Base-by-base conservation (phyloP, 345 rosid genomes). In the Draba incana region DNA sequence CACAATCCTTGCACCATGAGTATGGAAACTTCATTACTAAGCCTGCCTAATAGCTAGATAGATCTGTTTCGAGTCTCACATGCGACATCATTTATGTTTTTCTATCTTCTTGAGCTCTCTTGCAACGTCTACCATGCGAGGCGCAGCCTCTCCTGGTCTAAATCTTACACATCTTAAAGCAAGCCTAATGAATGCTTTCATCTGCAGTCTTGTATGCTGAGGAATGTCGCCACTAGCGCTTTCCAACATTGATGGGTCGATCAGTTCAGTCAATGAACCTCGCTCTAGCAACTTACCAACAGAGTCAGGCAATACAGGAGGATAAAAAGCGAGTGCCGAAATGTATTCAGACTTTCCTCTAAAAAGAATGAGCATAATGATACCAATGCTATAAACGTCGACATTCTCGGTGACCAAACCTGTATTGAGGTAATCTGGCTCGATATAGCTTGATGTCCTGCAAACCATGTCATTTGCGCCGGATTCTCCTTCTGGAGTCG, bases 401-500 rank as follows among this genome's bases (percentile, higher is more conserved):
- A 69, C 67, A 60, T 60, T 69, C 67, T 69, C 74, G 0, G 74
- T 69, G 15, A 69, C 74, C 11, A 69, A 41, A 41, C 74, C 67
- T 28, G 74, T 69, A 4, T 10, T 52, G 0, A 44, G 3, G 35
- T 70, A 70, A 0, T 62, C 28, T 1, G 62, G 75, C 37, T 70
- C 75, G 1, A 44, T 24, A 43, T 70, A 70, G 55, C 75, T 43
- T 23, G 75, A 43, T 51, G 68, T 61, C 61, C 30, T 33, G 68
- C 62, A 61, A 43, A 52, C 68, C 61, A 14, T 61, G 39, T 61
- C 62, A 7, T 10, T 33, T 23, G 61, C 62, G 1, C 75, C 66
- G 0, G 8, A 2, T 8, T 52, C 68, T 28, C 76, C 76, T 7
- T 72, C 65, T 56, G 70, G 70, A 38, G 56, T 55, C 25, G 16